Base-by-base conservation (phyloP, 345 rosid species). In the Tarenaya hassleriana region DNA sequence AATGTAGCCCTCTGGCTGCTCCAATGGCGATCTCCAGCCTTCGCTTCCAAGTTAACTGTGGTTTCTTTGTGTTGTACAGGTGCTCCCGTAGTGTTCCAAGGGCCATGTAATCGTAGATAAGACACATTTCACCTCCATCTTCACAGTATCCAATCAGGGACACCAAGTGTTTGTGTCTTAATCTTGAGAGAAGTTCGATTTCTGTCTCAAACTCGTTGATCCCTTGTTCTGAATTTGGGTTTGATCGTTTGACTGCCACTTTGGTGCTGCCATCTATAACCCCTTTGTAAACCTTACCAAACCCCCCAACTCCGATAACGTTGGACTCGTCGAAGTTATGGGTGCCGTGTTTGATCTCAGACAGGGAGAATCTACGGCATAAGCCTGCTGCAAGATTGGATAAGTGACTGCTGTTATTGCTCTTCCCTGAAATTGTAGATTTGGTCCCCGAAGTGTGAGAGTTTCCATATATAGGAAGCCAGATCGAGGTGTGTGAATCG, bases 31-130 rank as follows among this genome's bases (percentile, higher is more conserved):
- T 69, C 58, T 88, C 88, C 34, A 88, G 39, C 52, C 96, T 69
- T 60, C 73, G 76, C 55, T 75, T 81, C 97, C 96, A 85, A 4
- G 80, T 60, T 1, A 79, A 67, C 3, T 73, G 75, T 40, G 86
- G 66, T 56, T 64, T 75, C 62, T 75, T 76, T 2, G 70, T 62
- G 50, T 72, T 78, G 72, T 92, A 83, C 0, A 85, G 67, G 66
- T 83, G 94, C 42, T 92, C 88, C 21, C 98, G 66, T 1, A 83
- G 50, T 9, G 95, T 92, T n/a, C 97, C 95, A 0, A 66, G 75
- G 3, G 94, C 75, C 97, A 92, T 92, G 72, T 83, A 85, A 56
- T 92, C 98, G 32, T 92, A 92, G 17, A 85, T 83, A 63, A 92
- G 50, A 71, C 94, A 79, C 95, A 81, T 85, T 61, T 92, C 98